phyloP scores from a whole-genome alignment of 2,329 filamentous ascomycete species.

The Hansfordia pulvinata region DNA sequence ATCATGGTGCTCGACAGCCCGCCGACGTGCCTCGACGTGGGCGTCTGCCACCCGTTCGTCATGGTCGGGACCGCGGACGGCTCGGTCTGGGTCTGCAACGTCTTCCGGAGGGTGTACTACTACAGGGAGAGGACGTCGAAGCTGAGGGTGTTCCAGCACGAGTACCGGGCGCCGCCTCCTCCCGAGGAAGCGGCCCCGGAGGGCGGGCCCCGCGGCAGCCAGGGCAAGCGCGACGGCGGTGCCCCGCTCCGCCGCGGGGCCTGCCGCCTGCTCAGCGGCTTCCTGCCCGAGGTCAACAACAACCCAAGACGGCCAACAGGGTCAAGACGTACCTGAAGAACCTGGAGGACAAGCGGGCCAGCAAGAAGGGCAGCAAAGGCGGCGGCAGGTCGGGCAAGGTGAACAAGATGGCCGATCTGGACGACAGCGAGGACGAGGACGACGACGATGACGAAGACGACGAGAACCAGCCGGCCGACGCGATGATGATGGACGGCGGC shows the following conservation, averaged over 20 bases:
- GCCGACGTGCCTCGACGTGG: conserved; percentile 34
- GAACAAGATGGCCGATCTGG: conserved; percentile 7
- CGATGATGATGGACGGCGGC: conserved; percentile 14
- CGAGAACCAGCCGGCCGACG: conserved; percentile 2
- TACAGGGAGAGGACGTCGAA: conserved; percentile 25
- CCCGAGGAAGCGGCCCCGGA: conserved; percentile 15
- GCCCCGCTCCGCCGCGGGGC: too few species aligned
- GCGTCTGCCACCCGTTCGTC: conserved; percentile 36
- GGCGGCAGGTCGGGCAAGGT: too few species aligned
- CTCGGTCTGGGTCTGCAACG: conserved; percentile 34
- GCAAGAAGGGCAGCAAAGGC: conserved; percentile 8
- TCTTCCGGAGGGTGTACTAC: conserved; percentile 27
- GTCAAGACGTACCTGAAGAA: conserved; percentile 21
- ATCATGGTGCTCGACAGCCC: conserved; percentile 36
- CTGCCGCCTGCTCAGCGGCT: too few species aligned
- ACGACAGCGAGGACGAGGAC: conserved; percentile 8
- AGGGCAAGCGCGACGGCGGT: too few species aligned
- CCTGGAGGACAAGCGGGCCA: conserved; percentile 17
- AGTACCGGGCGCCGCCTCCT: conserved; percentile 26
- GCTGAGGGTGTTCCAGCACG: conserved; percentile 37
- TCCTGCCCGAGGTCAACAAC: conserved; percentile 32
- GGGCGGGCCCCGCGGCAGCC: conserved; percentile 35
- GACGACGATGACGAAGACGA: conserved; percentile 17
- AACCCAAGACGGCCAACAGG: conserved; percentile 24
- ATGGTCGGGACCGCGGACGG: conserved; percentile 40